Evolutionary conservation across 257 asterid species (phyloP), one percentile per base, ranked within the genome.

Genomic region (Striga asiatica): DNA sequence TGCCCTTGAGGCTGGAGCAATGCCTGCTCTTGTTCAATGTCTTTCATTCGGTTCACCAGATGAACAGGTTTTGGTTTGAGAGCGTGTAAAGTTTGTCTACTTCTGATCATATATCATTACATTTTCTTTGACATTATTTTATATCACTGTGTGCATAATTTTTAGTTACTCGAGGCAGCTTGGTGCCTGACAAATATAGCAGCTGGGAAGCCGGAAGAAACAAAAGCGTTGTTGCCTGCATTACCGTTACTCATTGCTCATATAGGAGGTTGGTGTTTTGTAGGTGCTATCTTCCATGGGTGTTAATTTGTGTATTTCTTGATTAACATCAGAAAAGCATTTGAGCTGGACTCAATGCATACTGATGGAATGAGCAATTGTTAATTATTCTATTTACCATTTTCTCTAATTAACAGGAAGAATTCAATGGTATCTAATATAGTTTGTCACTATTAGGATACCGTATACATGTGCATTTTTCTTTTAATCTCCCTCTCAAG

Each of bases 121-220:
- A 29, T 54, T 47, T 6, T 59, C 31, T 47, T 65, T 3, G 13
- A 7, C 21, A 56, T 28, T 7, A 27, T 16, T 3, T 59, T 29
- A 56, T 34, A 24, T 28, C 16, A 43, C 19, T 64, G 62, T 24
- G 38, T 56, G 7, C 63, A 53, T 34, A 25, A 19, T 6, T 58
- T 56, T 25, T 54, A 92, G 98, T 76, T 92, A 74, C 99, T 92
- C n/a, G 97, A 92, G 75, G 89, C 94, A 4, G 95, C 99, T 68
- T 92, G 99, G 99, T 92, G 99, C 72, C 71, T 92, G 65, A 92
- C 99, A 60, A 92, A 92, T 74, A 88, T 92, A 51, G 97, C 94
- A 31, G 93, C 99, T 17, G 99, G 99, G 61, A 76, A 80, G 65
- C 88, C 93, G 2, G 97, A 92, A 65, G 99, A 92, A 78, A 87